A percentile compares a stretch with the other conserved stretches of the same genome.
Evolutionary conservation across 306 rosid species (phyloP).

Genomic region (Corylus americana): DNA sequence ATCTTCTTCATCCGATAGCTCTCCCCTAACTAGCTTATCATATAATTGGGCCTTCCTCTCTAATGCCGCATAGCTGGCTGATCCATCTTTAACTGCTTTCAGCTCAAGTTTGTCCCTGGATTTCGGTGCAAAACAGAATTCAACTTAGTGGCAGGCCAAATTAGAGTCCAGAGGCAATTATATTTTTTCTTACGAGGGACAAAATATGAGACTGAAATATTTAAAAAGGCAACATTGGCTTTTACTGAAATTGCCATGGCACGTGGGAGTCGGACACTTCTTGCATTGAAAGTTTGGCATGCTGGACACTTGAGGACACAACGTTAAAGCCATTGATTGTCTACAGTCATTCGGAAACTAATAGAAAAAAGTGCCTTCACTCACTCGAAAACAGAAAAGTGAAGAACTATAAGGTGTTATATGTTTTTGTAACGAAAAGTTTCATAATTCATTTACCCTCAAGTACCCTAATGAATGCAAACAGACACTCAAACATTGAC

Average conservation of each 20-base stretch:
- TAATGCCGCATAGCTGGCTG: constrained; percentile 77
- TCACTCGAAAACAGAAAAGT: background rate
- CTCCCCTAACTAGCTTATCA: constrained; percentile 77
- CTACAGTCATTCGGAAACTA: background rate
- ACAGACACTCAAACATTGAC: too few relatives aligned
- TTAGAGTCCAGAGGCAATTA: background rate
- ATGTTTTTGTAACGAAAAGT: background rate
- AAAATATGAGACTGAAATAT: background rate
- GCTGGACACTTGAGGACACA: background rate
- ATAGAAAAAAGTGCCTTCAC: background rate
- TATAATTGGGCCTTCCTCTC: constrained; percentile 84
- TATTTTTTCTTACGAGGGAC: background rate
- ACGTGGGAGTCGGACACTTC: background rate
- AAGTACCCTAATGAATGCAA: background rate
- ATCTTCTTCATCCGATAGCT: constrained; percentile 87
- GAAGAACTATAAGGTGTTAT: background rate
- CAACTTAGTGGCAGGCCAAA: background rate
- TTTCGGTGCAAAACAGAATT: constrained; percentile 11
- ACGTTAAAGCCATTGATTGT: background rate
- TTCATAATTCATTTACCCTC: background rate
- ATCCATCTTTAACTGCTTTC: constrained; percentile 82
- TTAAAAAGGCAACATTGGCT: background rate
- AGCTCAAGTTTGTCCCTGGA: constrained; percentile 92
- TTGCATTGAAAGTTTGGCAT: background rate
- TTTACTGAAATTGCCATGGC: background rate